phyloP scores from a whole-genome alignment of 164 flowering plant species.

The Saururus chinensis region DNA sequence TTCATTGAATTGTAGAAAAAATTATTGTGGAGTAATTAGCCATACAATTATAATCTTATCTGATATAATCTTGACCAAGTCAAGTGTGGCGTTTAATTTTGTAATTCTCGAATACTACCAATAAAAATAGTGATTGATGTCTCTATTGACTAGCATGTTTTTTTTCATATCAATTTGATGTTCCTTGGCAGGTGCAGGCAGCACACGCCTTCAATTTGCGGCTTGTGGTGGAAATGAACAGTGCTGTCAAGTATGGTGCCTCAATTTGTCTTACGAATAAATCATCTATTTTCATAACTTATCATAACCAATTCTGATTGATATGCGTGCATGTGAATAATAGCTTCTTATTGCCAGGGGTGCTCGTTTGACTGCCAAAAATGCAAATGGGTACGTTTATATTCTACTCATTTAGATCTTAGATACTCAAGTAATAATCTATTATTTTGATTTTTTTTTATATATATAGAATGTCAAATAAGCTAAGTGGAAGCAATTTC shows the following conservation, averaged over 20 bases:
- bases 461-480: no score
- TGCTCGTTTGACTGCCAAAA: conserved; percentile 61
- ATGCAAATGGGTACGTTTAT: conserved; percentile 66
- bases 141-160: not conserved
- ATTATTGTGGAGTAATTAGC: no score
- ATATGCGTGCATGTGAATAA: not conserved
- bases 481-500: no score
- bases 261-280: not conserved
- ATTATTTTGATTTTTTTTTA: no score
- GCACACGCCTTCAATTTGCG: conserved; percentile 93
- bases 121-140: no score
- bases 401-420: no score
- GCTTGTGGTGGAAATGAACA: conserved; percentile 92
- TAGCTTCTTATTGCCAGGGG: conserved; percentile 77
- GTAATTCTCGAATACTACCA: no score
- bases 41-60: no score
- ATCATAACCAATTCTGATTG: not conserved
- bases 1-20: no score
- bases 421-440: no score
- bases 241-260: conserved; percentile 73
- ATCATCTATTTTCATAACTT: not conserved
- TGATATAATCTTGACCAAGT: no score
- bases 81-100: no score
- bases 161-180: not conserved
- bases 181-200: conserved; percentile 67